Base-by-base conservation (phyloP, 306 rosid genomes). In the Acacia confusa region DNA sequence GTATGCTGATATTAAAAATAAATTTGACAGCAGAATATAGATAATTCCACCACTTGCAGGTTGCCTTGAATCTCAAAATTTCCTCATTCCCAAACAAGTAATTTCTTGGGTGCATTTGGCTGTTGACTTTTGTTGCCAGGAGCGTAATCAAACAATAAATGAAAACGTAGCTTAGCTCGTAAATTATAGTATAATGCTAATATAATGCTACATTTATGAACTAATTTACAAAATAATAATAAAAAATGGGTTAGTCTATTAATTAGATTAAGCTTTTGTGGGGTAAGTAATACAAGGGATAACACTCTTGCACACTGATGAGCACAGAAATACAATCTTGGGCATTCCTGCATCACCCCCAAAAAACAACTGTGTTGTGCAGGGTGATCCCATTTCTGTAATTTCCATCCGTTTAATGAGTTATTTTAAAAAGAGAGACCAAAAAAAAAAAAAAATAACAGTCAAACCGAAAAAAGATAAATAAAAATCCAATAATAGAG, bases 281-380 rank as follows among this genome's bases (percentile, higher is more conserved):
- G 74, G 73, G 63, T 64, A 72, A 71, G 25, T 25, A 20, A 41
- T 69, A 69, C 75, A 71, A 44, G 19, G 36, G n/a, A 24, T 22
- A 24, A 43, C 53, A 72, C 76, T 70, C 76, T 71, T 79, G 74
- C 82, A 75, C 84, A 79, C 75, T 14, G 72, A 78, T 14, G 72
- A 78, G 36, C 82, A 80, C 74, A 68, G 72, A 52, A 82, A 84
- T 84, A 87, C 86, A 85, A 72, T 78, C 75, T 74, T 70, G 85
- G 82, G 81, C 86, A 79, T 75, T 73, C 82, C 70, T 66, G 81
- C 14, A 70, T 76, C 60, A 57, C 79, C 80, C 82, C 79, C 77
- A 76, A 80, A 83, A 83, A 85, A 81, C 76, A 57, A 78, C 76
- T 52, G 72, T 32, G 44, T 45, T 73, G 52, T 73, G 52, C 43